phyloP scores from a whole-genome alignment of 306 rosid species.

The Casuarina equisetifolia region DNA sequence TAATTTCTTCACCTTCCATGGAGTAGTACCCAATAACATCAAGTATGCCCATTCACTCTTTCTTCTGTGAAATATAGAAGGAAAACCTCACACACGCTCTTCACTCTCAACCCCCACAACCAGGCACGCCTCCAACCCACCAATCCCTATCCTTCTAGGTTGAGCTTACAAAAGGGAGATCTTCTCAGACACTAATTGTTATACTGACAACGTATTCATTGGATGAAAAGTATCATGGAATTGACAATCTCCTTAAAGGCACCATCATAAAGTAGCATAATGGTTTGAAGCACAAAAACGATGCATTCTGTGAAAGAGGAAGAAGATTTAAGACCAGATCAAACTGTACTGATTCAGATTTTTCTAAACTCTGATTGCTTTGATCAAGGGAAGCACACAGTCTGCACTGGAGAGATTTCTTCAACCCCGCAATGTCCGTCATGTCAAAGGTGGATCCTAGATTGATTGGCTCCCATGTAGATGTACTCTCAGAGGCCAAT shows the following conservation, averaged over 20 bases:
- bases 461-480: slow-evolving; percentile 31
- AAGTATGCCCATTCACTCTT: background rate
- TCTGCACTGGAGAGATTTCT: slow-evolving; percentile 29
- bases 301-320: background rate
- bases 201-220: background rate
- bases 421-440: slow-evolving; percentile 29
- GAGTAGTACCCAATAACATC: background rate
- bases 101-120: background rate
- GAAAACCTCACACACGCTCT: background rate
- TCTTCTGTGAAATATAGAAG: background rate
- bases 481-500: slow-evolving; percentile 23
- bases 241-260: background rate
- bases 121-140: no score
- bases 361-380: slow-evolving; percentile 36
- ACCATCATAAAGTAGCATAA: background rate
- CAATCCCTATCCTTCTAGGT: background rate
- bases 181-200: background rate
- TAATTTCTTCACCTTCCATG: background rate
- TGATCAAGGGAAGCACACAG: slow-evolving; percentile 62
- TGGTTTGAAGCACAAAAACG: background rate
- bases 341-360: slow-evolving; percentile 39
- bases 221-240: background rate
- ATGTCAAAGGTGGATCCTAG: slow-evolving; percentile 22
- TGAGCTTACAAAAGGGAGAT: background rate
- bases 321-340: slow-evolving; percentile 40